phyloP scores from a whole-genome alignment of 2,329 filamentous ascomycete genomes.

The Cladosporium sp. region DNA sequence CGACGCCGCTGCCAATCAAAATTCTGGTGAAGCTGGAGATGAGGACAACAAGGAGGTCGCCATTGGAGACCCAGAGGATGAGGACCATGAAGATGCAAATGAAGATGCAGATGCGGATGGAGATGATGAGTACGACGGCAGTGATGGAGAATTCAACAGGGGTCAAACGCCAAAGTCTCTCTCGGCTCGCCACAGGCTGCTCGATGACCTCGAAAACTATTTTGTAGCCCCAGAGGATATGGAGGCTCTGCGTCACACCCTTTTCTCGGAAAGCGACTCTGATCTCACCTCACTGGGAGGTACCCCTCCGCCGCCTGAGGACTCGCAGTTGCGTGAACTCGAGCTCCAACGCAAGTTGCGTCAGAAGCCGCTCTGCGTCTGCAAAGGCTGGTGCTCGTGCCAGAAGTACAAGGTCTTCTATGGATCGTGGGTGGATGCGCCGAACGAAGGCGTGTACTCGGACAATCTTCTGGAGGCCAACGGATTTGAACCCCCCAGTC shows the following conservation, averaged over 20 bases:
- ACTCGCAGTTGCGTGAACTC: not conserved
- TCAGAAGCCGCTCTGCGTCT: not conserved
- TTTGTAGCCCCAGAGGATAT: too few relatives aligned
- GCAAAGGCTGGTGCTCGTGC: constrained; percentile 8
- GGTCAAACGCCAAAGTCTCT: too few relatives aligned
- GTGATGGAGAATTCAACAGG: too few relatives aligned
- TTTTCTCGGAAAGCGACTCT: not conserved
- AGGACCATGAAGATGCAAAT: too few relatives aligned
- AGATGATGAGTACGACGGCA: too few relatives aligned
- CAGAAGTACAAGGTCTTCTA: constrained; percentile 4
- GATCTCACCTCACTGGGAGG: constrained; percentile 2
- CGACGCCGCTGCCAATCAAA: not conserved
- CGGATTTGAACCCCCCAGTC: constrained; percentile 3
- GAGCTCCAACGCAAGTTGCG: not conserved
- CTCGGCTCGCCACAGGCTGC: too few relatives aligned
- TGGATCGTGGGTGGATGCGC: not conserved
- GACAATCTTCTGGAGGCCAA: too few relatives aligned
- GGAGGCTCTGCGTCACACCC: not conserved
- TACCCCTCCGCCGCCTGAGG: not conserved
- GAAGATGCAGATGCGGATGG: too few relatives aligned
- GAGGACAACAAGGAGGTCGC: too few relatives aligned
- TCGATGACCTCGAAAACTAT: too few relatives aligned
- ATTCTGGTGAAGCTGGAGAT: too few relatives aligned
- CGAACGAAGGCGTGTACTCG: not conserved
- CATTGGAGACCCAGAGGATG: too few relatives aligned